These are phyloP conservation scores for Globisporangium canariense DNA, from an alignment of 352 stramenopile genomes.

Conservation along the genomic window DNA sequence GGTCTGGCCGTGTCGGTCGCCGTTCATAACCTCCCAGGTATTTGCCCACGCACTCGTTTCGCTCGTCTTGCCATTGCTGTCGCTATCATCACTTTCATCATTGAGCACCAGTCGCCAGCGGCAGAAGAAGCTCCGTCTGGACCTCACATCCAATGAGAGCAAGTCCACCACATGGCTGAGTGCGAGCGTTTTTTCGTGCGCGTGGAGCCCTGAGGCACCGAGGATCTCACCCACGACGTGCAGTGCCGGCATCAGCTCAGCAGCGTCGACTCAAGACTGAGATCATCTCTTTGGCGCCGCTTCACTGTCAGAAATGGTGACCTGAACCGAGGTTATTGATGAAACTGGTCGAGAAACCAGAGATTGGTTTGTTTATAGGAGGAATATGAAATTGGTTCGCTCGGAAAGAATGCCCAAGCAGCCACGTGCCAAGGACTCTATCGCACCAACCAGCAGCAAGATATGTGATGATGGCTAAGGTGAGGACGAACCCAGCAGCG, in stretches of 20 bases:
- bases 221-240: constrained; percentile 51
- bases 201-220: constrained; percentile 32
- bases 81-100: background rate
- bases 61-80: background rate
- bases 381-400: background rate
- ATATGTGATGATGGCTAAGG: constrained; percentile 13
- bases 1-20: constrained; percentile 38
- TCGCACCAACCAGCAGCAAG: background rate
- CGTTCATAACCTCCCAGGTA: constrained; percentile 40
- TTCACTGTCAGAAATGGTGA: background rate
- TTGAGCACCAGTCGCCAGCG: constrained; percentile 36
- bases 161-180: constrained; percentile 32
- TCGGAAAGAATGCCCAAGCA: too few species aligned
- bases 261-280: background rate
- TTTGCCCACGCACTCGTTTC: constrained; percentile 3
- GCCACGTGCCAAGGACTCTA: background rate
- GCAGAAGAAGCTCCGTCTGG: constrained; percentile 44
- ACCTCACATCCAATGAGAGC: constrained; percentile 36
- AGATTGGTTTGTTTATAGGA: constrained; percentile 1
- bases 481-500: constrained; percentile 27
- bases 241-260: constrained; percentile 30
- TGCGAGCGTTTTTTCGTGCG: constrained; percentile 12
- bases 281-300: background rate
- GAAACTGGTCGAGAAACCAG: background rate
- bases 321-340: background rate